Evolutionary conservation across 805 yeast genomes (phyloP), one percentile per base, ranked within the genome.

Genomic region (Metschnikowia kunwiensis): DNA sequence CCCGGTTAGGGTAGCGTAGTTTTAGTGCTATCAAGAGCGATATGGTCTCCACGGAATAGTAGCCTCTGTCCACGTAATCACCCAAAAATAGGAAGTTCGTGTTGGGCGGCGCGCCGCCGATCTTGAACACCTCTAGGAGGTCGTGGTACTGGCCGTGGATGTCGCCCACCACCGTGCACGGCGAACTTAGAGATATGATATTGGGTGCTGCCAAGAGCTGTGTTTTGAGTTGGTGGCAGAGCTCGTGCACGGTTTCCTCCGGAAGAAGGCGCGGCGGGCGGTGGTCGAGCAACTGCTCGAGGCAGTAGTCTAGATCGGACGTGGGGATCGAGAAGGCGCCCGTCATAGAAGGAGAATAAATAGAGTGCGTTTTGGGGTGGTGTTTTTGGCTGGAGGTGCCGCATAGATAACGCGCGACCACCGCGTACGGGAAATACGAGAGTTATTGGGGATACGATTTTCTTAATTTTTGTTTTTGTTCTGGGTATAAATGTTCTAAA

Each of bases 61-160:
- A 78, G 0, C 98, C 98, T 35, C 98, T 68, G 59, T 93, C 98
- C 14, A 93, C 98, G 50, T 93, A 93, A 60, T 93, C 98, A 2
- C 97, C 98, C 13, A 93, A 60, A 55, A 93, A 93, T 27, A 93
- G 61, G 58, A 93, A 93, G 61, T 91, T 93, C 2, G 97, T 93
- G 53, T 83, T 83, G 0, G 98, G 97, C 3, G 95, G 84, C 33
- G 77, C 75, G 0, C 97, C 98, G 1, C 97, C 97, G 24, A 91
- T 93, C 42, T 82, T 78, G 63, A 93, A 93, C 22, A 93, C 87
- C 58, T 93, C 98, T 20, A 93, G 61, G 36, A 93, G 66, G 58
- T 93, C 98, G 57, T 89, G 94, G 55, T 86, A 93, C 61, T 93
- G 98, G 7, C 97, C 98, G 53, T 93, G 98, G 30, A 93, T 91